Percentiles rank a stretch among this genome's conserved stretches.
These are phyloP conservation scores for Gossypium laxum DNA, from an alignment of 441 rosid species.

Conservation along the genomic window DNA sequence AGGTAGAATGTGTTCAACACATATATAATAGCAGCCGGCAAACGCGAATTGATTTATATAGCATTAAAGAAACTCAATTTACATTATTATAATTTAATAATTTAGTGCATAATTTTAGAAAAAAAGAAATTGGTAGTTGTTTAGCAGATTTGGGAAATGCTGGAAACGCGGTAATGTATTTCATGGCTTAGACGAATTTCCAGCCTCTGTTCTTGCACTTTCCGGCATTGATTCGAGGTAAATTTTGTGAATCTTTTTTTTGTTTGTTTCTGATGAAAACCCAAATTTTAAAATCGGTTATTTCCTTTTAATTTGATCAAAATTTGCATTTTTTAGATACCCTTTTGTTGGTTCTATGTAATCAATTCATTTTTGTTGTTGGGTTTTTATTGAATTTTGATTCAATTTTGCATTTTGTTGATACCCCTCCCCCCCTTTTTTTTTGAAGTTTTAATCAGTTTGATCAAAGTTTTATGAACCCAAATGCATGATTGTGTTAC, in stretches of 20 bases:
- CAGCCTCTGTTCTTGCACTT: constrained; percentile 24
- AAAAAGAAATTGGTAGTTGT: not conserved
- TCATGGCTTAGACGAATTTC: constrained; percentile 23
- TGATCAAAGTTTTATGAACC: not conserved
- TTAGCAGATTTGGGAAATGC: constrained; percentile 11
- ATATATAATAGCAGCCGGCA: constrained; percentile 8
- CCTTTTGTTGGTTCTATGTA: constrained; percentile 9
- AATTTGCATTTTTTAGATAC: not conserved
- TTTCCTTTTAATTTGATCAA: constrained; percentile 7
- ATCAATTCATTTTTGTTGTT: not conserved
- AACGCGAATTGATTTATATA: not conserved
- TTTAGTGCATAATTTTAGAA: not conserved
- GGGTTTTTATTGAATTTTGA: not conserved
- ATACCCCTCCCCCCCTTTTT: not conserved
- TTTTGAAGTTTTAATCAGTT: not conserved
- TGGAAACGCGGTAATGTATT: constrained; percentile 21
- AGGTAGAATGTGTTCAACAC: not conserved
- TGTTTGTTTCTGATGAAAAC: not conserved
- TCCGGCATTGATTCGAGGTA: constrained; percentile 23
- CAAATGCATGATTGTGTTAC: not conserved
- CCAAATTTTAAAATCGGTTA: not conserved
- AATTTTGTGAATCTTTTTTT: constrained; percentile 5
- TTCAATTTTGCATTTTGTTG: constrained; percentile 7
- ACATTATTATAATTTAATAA: not conserved
- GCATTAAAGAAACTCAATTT: not conserved